Base-by-base conservation (phyloP, 441 rosid genomes). In the Codiaeum variegatum region DNA sequence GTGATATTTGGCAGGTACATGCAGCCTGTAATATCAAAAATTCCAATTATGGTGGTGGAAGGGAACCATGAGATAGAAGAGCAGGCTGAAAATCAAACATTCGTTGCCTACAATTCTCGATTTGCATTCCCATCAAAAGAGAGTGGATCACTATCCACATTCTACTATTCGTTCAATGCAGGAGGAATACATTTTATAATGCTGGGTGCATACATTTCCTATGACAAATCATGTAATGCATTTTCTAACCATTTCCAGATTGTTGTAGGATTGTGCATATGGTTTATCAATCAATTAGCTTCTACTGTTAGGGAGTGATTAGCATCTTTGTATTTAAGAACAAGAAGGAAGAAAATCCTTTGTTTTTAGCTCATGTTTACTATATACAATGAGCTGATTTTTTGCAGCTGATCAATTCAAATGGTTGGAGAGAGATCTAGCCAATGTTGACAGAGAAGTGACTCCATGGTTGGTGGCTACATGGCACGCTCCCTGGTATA, bases 171-270 rank as follows among this genome's bases (percentile, higher is more conserved):
- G 23, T 91, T 91, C 75, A 79, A 91, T 63, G 92, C 97, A 0
- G 98, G 98, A 3, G 97, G 98, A 66, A 85, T 91, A 64, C 98
- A 94, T 83, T 90, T 94, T 77, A 69, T 94, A n/a, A 85, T 94
- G 85, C 91, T 94, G 4, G 86, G 88, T 70, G 79, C 92, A 79
- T 87, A 86, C 76, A 76, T 78, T 62, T 55, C 82, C 13, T 83
- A 86, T 80, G 72, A 90, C 64, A 80, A 81, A 78, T 81, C 92
- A 76, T 85, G 97, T 89, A 79, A 79, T 40, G 40, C 15, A 51
- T 40, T 3, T 16, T 31, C 13, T 3, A 32, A 9, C 18, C 6
- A 59, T 15, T 29, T 68, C 28, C 44, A 52, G 58, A 44, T 40
- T 3, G 19, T 9, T 56, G 24, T 52, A n/a, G 32, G 21, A 49